Evolutionary conservation across 768 basidiomycete genomes (phyloP), one percentile per base, ranked within the genome.

Genomic region (Mycena vitilis): DNA sequence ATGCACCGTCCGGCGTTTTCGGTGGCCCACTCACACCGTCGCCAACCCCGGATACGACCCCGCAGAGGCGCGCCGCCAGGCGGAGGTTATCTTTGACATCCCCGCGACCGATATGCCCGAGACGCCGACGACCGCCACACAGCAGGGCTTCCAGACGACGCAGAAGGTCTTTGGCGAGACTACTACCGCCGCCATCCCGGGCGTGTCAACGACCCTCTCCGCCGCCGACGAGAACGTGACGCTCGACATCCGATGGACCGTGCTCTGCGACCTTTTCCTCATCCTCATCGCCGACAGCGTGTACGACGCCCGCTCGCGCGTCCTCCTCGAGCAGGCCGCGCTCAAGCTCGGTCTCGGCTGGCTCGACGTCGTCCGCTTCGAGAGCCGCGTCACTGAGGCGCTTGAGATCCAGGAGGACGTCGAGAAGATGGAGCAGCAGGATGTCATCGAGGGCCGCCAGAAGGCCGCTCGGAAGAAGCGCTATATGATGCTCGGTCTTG

Each of bases 1-100:
- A n/a, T n/a, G n/a, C n/a, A n/a, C n/a, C n/a, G n/a, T n/a, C n/a
- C n/a, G n/a, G n/a, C n/a, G n/a, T n/a, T n/a, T n/a, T n/a, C n/a
- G n/a, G n/a, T n/a, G n/a, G n/a, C n/a, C 96, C 1, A 99, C 97
- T 0, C 95, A 96, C 78, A 98, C 96, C 0, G 93, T 99, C 72
- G 91, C 94, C 53, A 99, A 99, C 81, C 98, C 98, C 0, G 98
- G 99, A 77, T 99, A 97, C 78, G 97, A 99, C 76, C 96, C 96
- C 4, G 84, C 78, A 49, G 93, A 94, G 75, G 94, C 92, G 9
- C 85, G 80, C 37, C 83, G 83, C 68, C 81, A 83, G 73, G 83
- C 81, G 42, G 78, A 81, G 34, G 74, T 51, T 23, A 48, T 70
- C 40, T 49, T 73, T 62, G 60, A 65, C 25, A 48, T 61, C 6